Evolutionary conservation across 2,329 filamentous ascomycete species (phyloP).

Genomic region (Botrytis pseudocinerea): DNA sequence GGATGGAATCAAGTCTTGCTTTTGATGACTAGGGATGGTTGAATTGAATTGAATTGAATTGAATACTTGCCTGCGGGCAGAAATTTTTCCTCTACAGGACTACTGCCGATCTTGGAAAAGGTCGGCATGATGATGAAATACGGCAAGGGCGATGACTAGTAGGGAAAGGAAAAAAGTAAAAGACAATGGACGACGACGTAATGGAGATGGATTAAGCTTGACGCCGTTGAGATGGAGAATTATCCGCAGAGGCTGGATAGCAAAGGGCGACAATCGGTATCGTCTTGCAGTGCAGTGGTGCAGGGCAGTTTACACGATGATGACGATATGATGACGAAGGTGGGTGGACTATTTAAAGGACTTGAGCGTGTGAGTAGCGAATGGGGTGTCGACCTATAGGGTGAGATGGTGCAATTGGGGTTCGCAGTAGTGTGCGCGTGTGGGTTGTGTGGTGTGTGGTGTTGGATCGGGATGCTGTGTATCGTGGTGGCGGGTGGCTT

Average conservation of each 20-base stretch:
- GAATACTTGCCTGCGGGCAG: not conserved
- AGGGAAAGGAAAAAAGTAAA: not conserved
- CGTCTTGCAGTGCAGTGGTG: not conserved
- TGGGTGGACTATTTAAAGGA: not conserved
- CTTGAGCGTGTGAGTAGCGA: not conserved
- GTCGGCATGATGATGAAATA: slow-evolving; percentile 1
- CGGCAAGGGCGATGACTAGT: not conserved
- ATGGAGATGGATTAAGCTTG: not conserved
- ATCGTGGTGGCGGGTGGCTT: not conserved
- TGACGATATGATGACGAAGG: slow-evolving; percentile 13
- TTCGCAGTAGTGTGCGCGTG: not conserved
- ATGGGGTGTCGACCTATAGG: not conserved
- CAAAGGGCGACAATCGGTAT: not conserved
- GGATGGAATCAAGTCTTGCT: not conserved
- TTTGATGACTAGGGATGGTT: not conserved
- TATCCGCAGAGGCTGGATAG: not conserved
- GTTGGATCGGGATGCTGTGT: not conserved
- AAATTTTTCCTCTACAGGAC: not conserved
- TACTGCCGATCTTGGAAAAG: not conserved
- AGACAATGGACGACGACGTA: not conserved
- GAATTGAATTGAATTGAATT: not conserved
- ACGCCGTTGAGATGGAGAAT: not conserved
- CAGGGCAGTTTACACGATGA: not conserved
- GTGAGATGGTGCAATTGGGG: not conserved
- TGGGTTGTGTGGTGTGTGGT: not conserved